Conservation (phyloP, 441 rosid species). For the Corymbia calophylla region DNA sequence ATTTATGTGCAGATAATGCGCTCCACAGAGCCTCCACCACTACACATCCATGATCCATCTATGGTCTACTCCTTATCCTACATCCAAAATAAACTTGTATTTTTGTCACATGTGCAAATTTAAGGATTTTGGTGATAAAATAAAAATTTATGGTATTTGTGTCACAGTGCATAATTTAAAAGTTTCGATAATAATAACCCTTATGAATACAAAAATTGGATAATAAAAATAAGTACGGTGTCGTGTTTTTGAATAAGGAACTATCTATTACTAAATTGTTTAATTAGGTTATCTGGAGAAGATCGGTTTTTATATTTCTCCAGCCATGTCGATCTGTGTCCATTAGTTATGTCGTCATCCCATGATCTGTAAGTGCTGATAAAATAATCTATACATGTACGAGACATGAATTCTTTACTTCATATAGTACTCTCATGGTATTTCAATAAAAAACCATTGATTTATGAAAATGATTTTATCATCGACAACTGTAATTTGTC, state of each 20-base stretch:
- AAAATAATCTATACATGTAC: neutral
- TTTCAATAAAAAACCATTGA: neutral
- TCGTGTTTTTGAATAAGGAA: neutral
- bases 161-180: neutral
- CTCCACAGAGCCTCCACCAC: neutral
- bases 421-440: neutral
- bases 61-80: neutral
- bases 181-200: neutral
- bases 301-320: accelerated
- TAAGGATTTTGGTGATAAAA: neutral
- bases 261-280: neutral
- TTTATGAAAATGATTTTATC: neutral
- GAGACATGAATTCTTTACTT: neutral
- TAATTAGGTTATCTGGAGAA: neutral
- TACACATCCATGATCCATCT: accelerated
- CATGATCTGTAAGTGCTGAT: too few species aligned
- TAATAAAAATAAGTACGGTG: too few species aligned
- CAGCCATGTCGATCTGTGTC: accelerated
- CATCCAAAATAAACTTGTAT: neutral
- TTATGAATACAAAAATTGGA: too few species aligned
- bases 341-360: too few species aligned
- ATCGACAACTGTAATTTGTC: neutral
- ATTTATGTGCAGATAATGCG: neutral
- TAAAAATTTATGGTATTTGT: too few species aligned
- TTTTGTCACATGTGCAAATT: neutral